Conservation (phyloP, 345 rosid species). For the Ricinus communis region DNA sequence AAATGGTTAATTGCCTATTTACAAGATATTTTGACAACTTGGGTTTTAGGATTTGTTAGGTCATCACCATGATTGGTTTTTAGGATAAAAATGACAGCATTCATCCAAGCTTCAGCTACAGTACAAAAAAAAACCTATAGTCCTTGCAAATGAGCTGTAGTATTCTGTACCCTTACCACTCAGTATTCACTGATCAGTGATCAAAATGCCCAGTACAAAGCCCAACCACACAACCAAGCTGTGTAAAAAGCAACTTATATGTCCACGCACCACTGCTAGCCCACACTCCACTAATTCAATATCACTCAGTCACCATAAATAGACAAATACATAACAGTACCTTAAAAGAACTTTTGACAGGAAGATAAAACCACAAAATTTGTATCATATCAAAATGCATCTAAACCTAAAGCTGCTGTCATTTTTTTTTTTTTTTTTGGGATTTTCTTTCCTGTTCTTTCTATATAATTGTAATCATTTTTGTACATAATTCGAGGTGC, state of each 20-base stretch:
- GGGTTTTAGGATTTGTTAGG: neutral
- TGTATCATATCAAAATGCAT: too few species aligned
- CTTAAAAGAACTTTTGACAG: too few species aligned
- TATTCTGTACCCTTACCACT: neutral
- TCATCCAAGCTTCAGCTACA: slow-evolving; percentile 14
- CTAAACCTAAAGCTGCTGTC: slow-evolving; percentile 23
- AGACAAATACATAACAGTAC: too few species aligned
- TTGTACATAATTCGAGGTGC: slow-evolving; percentile 27
- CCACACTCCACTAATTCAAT: too few species aligned
- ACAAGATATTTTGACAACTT: neutral
- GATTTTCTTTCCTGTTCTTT: slow-evolving; percentile 26
- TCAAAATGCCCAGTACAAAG: neutral
- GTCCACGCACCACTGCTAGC: neutral
- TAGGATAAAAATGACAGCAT: slow-evolving; percentile 10
- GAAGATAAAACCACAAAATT: too few species aligned
- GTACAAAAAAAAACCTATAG: slow-evolving; percentile 18
- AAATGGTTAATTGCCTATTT: too few species aligned
- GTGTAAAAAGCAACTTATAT: neutral
- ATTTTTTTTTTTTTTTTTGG: too few species aligned
- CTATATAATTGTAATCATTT: neutral
- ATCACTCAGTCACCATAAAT: too few species aligned
- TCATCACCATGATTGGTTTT: neutral
- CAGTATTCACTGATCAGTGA: too few species aligned
- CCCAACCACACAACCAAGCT: slow-evolving; percentile 11
- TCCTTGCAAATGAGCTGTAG: slow-evolving; percentile 22